Base-by-base conservation (phyloP, 225 moss, liverwort and hornwort genomes). In the Straminergon stramineum region DNA sequence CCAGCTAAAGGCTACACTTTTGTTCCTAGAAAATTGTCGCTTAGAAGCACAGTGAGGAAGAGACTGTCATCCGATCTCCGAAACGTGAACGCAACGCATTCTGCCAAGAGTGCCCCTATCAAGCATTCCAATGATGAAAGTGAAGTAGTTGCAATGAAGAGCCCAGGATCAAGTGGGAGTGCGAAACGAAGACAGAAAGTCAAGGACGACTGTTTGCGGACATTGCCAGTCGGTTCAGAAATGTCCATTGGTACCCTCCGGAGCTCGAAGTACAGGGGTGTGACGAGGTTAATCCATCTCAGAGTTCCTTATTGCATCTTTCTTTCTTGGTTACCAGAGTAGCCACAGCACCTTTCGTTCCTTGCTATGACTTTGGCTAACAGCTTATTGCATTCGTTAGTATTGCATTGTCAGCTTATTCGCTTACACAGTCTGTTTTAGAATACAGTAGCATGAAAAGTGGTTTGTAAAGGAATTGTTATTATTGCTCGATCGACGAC, bases 191-290 rank as follows among this genome's bases (percentile, higher is more conserved):
- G 76, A 39, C 81, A 31, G 32, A 88, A 79, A 85, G 75, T 73
- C 77, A 75, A 91, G 73, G 87, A 76, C 39, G 78, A 84, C 62
- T 90, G 83, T 80, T 80, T 78, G 65, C 79, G 23, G 56, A 81
- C 77, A 51, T 48, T 53, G 79, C 75, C 79, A 80, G 73, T 51
- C 41, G 83, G 58, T 62, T 85, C 85, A 78, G 89, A 61, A 66
- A 78, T 77, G 48, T 77, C 90, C 77, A 84, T 75, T 30, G 76
- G 71, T 74, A 64, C 64, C 45, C 75, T 82, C 69, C 91, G 92
- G 86, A 93, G 91, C 88, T 95, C 95, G 61, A 92, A 92, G 55
- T 95, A 93, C 84, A 86, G 95, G 84, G 95, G 95, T 85, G 95
- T 95, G 56, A 95, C 95, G 41, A 95, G 93, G 95, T 95, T 84